Evolutionary conservation across 306 rosid species (phyloP).

Genomic region (Lathyrus tuberosus): DNA sequence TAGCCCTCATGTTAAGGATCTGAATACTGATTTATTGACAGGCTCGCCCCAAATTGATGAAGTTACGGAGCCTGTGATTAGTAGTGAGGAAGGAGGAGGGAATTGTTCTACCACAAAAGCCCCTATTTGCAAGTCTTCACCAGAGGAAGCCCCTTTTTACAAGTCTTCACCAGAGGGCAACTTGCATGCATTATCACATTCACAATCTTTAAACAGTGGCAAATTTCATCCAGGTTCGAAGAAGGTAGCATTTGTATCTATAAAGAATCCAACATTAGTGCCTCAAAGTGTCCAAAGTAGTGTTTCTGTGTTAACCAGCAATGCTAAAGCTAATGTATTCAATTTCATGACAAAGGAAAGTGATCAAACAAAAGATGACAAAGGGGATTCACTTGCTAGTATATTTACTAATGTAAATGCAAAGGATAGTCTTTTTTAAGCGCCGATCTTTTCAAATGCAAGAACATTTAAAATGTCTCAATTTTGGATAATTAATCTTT

Average conservation of each 20-base stretch:
- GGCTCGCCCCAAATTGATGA: constrained; percentile 30
- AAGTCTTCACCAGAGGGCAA: constrained; percentile 36
- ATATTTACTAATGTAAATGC: constrained; percentile 51
- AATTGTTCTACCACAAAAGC: constrained; percentile 32
- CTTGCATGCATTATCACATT: constrained; percentile 36
- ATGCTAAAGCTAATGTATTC: constrained; percentile 25
- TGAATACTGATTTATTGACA: constrained; percentile 36
- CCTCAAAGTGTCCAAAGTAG: constrained; percentile 36
- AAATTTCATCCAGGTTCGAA: constrained; percentile 41
- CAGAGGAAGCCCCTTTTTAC: constrained; percentile 23
- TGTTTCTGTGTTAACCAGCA: constrained; percentile 30
- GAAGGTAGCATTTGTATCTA: constrained; percentile 71
- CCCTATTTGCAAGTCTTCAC: constrained; percentile 32
- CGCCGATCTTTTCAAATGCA: not conserved
- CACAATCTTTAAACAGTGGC: constrained; percentile 35
- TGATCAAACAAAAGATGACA: constrained; percentile 40
- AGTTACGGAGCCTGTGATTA: constrained; percentile 30
- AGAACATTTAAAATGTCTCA: constrained; percentile 5
- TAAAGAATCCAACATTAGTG: constrained; percentile 45
- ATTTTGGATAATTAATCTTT: not conserved
- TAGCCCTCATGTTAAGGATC: constrained; percentile 20
- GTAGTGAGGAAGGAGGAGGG: constrained; percentile 35
- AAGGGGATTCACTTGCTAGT: constrained; percentile 52
- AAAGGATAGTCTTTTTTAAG: constrained; percentile 54
- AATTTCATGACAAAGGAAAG: constrained; percentile 45